Base-by-base conservation (phyloP, 768 basidiomycete genomes). In the Psilocybe cubensis region DNA sequence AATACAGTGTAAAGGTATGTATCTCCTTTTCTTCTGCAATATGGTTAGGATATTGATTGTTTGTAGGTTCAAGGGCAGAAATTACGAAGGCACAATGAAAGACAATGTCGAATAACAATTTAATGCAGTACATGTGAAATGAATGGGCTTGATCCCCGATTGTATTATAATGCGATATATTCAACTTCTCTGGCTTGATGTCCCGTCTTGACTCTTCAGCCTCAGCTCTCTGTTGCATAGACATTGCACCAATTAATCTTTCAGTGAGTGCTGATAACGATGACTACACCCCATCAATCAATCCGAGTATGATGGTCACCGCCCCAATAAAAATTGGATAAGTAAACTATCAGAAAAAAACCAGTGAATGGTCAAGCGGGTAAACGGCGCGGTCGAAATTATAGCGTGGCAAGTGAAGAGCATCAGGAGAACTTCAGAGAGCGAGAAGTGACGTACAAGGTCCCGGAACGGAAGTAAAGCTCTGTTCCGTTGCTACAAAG, bases 131-230 rank as follows among this genome's bases (percentile, higher is more conserved):
- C 59, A 62, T 55, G 51, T 60, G 62, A 64, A 65, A 57, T 65
- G 60, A 65, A 61, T 62, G 60, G 54, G 55, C 49, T 33, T 44
- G n/a, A 55, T 48, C 38, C 62, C 56, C 63, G n/a, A n/a, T 60
- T 67, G 66, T 67, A 67, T 65, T 61, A 67, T 67, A 65, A 63
- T 64, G 41, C 59, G 53, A 58, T 60, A 31, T 55, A 59, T 57
- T 58, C 57, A 54, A 54, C 54, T 56, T 35, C 54, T 57, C 47
- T 17, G 21, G 8, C 25, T 23, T n/a, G n/a, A n/a, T n/a, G n/a
- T n/a, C n/a, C n/a, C n/a, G 8, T 33, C 9, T 27, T 42, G 14
- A 14, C 35, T 38, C 10, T 38, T 14, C 4, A 4, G 35, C 35
- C 35, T 17, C 35, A 14, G 12, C 35, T 10, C n/a, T 38, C n/a